These are phyloP conservation scores for Drosera spatulata DNA, from an alignment of 179 eudicot genomes.

Conservation along the genomic window DNA sequence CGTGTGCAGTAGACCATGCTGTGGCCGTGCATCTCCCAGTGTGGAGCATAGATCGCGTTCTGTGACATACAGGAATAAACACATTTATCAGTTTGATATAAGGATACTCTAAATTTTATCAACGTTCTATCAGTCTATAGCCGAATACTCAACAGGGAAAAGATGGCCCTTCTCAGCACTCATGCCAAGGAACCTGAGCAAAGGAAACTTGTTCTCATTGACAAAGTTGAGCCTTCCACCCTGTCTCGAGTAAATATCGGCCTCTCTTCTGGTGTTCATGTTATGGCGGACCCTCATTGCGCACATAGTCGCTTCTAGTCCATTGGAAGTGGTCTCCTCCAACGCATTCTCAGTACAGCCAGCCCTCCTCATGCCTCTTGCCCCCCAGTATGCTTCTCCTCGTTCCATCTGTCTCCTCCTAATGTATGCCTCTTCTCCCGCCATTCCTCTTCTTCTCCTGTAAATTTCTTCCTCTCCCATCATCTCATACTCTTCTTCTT, in stretches of 20 bases:
- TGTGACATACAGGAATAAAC: too few relatives aligned
- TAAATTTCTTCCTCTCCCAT: constrained; percentile 5
- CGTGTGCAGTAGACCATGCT: constrained; percentile 38
- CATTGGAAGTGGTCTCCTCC: constrained; percentile 14
- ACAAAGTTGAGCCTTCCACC: constrained; percentile 53
- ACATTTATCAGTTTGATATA: too few relatives aligned
- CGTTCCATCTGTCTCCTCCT: not conserved
- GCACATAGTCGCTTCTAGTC: constrained; percentile 47
- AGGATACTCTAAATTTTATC: too few relatives aligned
- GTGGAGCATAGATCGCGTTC: constrained; percentile 28
- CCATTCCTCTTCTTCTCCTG: too few relatives aligned
- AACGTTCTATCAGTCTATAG: too few relatives aligned
- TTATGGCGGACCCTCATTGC: constrained; percentile 33
- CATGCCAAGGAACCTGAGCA: constrained; percentile 49
- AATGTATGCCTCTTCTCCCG: constrained; percentile 3
- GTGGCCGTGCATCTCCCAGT: constrained; percentile 60
- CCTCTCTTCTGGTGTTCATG: constrained; percentile 33
- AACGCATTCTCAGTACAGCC: too few relatives aligned
- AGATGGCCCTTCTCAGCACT: constrained; percentile 57
- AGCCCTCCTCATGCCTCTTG: not conserved
- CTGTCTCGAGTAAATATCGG: constrained; percentile 42
- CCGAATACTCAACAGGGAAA: constrained; percentile 31
- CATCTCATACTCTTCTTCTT: constrained; percentile 6
- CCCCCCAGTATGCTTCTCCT: too few relatives aligned
- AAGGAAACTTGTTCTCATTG: constrained; percentile 50